These are phyloP conservation scores for Eutypa lata DNA, from an alignment of 2,329 filamentous ascomycete genomes.

Conservation along the genomic window DNA sequence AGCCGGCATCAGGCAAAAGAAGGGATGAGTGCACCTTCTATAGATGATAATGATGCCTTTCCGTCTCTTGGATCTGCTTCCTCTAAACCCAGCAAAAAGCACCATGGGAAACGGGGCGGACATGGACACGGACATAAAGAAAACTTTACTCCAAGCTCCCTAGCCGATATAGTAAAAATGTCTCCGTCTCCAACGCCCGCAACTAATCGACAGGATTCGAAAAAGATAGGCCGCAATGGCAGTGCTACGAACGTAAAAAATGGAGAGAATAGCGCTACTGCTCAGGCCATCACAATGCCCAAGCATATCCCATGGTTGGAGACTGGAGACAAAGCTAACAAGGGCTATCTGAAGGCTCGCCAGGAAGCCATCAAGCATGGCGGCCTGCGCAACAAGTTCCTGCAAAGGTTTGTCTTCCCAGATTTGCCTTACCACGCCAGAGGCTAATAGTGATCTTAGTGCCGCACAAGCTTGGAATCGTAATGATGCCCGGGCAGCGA, in stretches of 20 bases:
- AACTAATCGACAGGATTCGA: slow-evolving; percentile 56
- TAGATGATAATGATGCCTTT: slow-evolving; percentile 95
- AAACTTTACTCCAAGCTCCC: slow-evolving; percentile 66
- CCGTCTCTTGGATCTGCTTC: slow-evolving; percentile 78
- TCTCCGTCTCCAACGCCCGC: slow-evolving; percentile 75
- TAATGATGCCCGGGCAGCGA: slow-evolving; percentile 92
- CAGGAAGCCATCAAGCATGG: slow-evolving; percentile 97
- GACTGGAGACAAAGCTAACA: slow-evolving; percentile 86
- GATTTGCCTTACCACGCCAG: neutral
- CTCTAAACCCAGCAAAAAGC: slow-evolving; percentile 79
- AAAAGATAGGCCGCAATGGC: slow-evolving; percentile 60
- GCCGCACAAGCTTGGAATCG: slow-evolving; percentile 98
- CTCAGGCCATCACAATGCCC: slow-evolving; percentile 79
- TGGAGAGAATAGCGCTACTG: slow-evolving; percentile 75
- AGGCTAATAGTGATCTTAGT: slow-evolving; percentile 41
- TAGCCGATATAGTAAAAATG: slow-evolving; percentile 95
- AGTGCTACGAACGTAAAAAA: slow-evolving; percentile 62
- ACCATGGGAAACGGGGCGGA: slow-evolving; percentile 85
- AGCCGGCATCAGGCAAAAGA: slow-evolving; percentile 70
- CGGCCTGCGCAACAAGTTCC: slow-evolving; percentile 91
- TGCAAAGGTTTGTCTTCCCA: slow-evolving; percentile 76
- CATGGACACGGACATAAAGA: slow-evolving; percentile 72
- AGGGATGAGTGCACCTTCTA: slow-evolving; percentile 67
- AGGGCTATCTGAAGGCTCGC: slow-evolving; percentile 89
- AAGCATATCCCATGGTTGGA: slow-evolving; percentile 96